These are phyloP conservation scores for Aspergillus hortae DNA, from an alignment of 2,329 filamentous ascomycete genomes.

Conservation along the genomic window DNA sequence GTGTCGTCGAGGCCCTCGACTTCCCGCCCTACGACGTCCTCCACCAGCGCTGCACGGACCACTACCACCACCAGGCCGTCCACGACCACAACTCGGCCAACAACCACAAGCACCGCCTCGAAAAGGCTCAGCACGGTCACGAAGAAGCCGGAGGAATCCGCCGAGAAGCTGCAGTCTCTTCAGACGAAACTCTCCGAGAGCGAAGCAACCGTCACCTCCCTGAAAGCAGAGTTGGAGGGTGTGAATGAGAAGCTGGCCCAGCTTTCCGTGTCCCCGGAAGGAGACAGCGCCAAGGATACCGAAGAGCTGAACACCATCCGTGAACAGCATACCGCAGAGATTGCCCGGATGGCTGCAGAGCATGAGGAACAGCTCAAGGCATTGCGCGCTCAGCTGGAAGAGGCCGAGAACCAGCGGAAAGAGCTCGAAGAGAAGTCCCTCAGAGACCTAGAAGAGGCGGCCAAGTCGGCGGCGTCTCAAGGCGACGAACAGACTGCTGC, in stretches of 20 bases:
- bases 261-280: slow-evolving; percentile 24
- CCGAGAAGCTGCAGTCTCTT: slow-evolving; percentile 33
- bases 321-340: slow-evolving; percentile 31
- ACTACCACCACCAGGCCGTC: slow-evolving; percentile 15
- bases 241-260: slow-evolving; percentile 34
- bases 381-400: slow-evolving; percentile 31
- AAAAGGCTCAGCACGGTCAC: slow-evolving; percentile 37
- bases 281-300: slow-evolving; percentile 20
- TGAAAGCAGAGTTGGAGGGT: slow-evolving; percentile 32
- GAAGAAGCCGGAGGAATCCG: slow-evolving; percentile 26
- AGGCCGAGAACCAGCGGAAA: slow-evolving; percentile 34
- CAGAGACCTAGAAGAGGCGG: slow-evolving; percentile 38
- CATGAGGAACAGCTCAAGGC: slow-evolving; percentile 33
- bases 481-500: slow-evolving; percentile 33
- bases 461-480: slow-evolving; percentile 31
- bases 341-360: slow-evolving; percentile 28
- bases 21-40: slow-evolving; percentile 23
- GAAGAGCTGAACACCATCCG: slow-evolving; percentile 22
- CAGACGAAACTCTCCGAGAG: slow-evolving; percentile 35
- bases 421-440: slow-evolving; percentile 35
- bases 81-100: slow-evolving; percentile 16
- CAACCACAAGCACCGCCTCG: slow-evolving; percentile 18
- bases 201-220: slow-evolving; percentile 30
- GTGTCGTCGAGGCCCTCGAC: slow-evolving; percentile 21
- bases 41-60: slow-evolving; percentile 18